These are phyloP conservation scores for Xanthoconium purpureum DNA, from an alignment of 768 basidiomycete genomes.

Conservation along the genomic window DNA sequence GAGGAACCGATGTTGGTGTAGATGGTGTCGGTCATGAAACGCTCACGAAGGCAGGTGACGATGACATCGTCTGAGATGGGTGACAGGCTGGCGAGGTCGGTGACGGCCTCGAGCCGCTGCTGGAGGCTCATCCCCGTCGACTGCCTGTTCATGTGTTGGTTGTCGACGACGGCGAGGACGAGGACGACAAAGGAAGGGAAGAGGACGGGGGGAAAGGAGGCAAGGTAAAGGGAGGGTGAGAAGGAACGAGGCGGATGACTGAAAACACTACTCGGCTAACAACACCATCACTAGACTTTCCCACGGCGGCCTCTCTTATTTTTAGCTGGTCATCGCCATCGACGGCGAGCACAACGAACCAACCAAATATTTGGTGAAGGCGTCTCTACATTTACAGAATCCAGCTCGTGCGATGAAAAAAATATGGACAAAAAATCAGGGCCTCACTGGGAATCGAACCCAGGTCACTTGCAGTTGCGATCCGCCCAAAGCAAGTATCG, in stretches of 20 bases:
- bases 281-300: slow-evolving; percentile 9
- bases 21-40: slow-evolving; percentile 80
- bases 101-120: slow-evolving; percentile 69
- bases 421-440: slow-evolving; percentile 8
- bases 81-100: slow-evolving; percentile 66
- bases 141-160: slow-evolving; percentile 39
- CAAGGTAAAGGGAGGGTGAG: slow-evolving; percentile 6
- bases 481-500: slow-evolving; percentile 36
- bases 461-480: slow-evolving; percentile 32
- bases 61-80: slow-evolving; percentile 79
- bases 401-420: background rate
- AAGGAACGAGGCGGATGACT: slow-evolving; percentile 20
- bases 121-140: slow-evolving; percentile 47
- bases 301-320: slow-evolving; percentile 17
- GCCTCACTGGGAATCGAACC: slow-evolving; percentile 42
- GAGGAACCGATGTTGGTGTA: slow-evolving; percentile 75
- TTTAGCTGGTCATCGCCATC: background rate
- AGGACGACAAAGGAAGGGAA: background rate
- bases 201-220: background rate
- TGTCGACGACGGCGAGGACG: background rate
- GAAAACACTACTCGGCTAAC: slow-evolving; percentile 29
- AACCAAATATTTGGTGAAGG: too few relatives aligned
- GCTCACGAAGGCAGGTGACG: slow-evolving; percentile 79
- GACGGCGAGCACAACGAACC: background rate
- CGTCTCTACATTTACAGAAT: too few relatives aligned